phyloP scores from a whole-genome alignment of 257 asterid species.

The Solanum sitiens region DNA sequence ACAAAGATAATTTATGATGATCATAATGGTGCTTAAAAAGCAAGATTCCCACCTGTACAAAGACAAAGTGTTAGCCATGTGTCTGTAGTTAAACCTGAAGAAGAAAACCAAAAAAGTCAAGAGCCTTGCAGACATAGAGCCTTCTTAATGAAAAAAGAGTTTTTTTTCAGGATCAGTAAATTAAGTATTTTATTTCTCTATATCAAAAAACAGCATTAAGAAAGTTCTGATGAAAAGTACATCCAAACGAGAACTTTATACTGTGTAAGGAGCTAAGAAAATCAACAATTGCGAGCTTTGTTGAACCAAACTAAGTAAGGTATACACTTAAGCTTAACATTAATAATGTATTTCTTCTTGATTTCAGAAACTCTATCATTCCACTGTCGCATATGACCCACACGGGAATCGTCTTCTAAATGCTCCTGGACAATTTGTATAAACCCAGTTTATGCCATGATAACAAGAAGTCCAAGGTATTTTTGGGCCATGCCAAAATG shows the following conservation, averaged over 20 bases:
- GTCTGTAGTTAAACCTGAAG: constrained; percentile 91
- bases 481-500: not conserved
- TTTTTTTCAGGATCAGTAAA: not conserved
- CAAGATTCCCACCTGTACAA: constrained; percentile 57
- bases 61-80: constrained; percentile 95
- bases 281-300: not conserved
- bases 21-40: not conserved
- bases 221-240: not conserved
- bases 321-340: not conserved
- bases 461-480: not conserved
- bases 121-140: not conserved
- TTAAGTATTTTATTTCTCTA: not conserved
- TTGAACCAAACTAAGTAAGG: not conserved
- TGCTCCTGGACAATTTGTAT: not conserved
- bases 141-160: not conserved
- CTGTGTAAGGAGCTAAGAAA: not conserved
- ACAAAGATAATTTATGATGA: not conserved
- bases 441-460: not conserved
- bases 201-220: not conserved
- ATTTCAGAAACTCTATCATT: not conserved
- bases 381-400: not conserved
- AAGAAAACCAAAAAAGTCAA: not conserved
- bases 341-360: not conserved
- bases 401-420: not conserved
- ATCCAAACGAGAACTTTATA: not conserved